Evolutionary conservation across 208 protist genomes (phyloP), one percentile per base, ranked within the genome.

Genomic region (Leishmania gerbilli): DNA sequence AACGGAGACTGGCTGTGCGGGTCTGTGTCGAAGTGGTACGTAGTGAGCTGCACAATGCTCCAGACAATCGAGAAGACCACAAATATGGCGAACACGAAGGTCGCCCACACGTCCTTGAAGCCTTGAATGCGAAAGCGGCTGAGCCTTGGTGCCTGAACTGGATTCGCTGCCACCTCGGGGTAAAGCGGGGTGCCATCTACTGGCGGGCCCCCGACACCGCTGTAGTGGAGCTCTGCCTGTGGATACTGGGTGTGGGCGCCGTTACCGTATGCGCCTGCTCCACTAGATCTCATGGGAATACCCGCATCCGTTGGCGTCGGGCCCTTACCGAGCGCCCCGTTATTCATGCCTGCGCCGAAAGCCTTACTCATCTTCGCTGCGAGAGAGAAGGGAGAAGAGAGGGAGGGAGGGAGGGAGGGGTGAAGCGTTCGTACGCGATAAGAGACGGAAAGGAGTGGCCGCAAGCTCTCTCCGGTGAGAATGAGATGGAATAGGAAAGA

Each of bases 91-190:
- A 96, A 98, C 40, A 92, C 49, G 1, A 92, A 72, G 55, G 87
- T 89, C 9, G 93, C 93, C 92, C 92, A 95, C 27, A 96, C 58
- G 81, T 98, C 95, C n/a, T 91, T 82, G 77, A 71, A 95, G 68
- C 92, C 92, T 34, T 77, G 68, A 71, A 89, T 87, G 21, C 88
- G 87, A 74, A 97, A 97, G 49, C 92, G 92, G 1, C 68, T 84
- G 42, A 97, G 87, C 74, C 89, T 83, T 15, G 91, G 85, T 42
- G 89, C 84, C 11, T 77, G 77, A 31, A 60, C 34, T 5, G 79
- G 15, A 53, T 72, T 79, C 5, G 34, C 3, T 21, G 45, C 31
- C 1, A 91, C 88, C n/a, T 89, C 83, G 2, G 83, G 56, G 79
- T 95, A 97, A 27, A 97, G 84, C 11, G 90, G 92, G 40, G 84